Conservation (phyloP, 2,329 filamentous ascomycete species). For the Orbilia brochopaga region DNA sequence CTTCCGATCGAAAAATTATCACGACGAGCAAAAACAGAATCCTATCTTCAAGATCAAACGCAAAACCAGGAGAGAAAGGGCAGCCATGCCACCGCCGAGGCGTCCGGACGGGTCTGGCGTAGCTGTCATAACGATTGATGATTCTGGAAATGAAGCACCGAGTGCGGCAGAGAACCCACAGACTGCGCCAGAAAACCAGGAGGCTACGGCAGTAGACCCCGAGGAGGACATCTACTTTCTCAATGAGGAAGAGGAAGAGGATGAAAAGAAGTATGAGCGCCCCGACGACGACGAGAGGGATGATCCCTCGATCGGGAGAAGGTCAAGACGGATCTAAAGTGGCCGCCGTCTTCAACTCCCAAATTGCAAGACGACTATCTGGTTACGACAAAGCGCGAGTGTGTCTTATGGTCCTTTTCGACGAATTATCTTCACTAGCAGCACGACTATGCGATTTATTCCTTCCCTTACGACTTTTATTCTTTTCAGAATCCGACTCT, state of each 20-base stretch:
- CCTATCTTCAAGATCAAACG: not conserved
- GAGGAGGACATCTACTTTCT: not conserved
- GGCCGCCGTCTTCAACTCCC: too few relatives aligned
- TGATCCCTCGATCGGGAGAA: not conserved
- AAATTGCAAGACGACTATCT: too few relatives aligned
- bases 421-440: too few relatives aligned
- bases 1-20: not conserved
- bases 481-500: too few relatives aligned
- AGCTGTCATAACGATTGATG: too few relatives aligned
- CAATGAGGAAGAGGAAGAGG: not conserved
- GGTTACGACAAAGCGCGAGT: too few relatives aligned
- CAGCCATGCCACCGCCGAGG: too few relatives aligned
- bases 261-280: not conserved
- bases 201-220: not conserved
- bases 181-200: conserved; percentile 1
- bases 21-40: not conserved
- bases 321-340: not conserved
- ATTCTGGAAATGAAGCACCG: too few relatives aligned
- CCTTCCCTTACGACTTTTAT: too few relatives aligned
- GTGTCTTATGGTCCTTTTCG: too few relatives aligned
- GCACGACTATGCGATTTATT: too few relatives aligned
- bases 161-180: not conserved
- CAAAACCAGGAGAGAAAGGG: not conserved
- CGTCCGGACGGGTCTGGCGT: too few relatives aligned
- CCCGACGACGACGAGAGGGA: not conserved